Evolutionary conservation across 225 moss, liverwort and hornwort genomes (phyloP), one percentile per base, ranked within the genome.

Genomic region (Neckera pumila): DNA sequence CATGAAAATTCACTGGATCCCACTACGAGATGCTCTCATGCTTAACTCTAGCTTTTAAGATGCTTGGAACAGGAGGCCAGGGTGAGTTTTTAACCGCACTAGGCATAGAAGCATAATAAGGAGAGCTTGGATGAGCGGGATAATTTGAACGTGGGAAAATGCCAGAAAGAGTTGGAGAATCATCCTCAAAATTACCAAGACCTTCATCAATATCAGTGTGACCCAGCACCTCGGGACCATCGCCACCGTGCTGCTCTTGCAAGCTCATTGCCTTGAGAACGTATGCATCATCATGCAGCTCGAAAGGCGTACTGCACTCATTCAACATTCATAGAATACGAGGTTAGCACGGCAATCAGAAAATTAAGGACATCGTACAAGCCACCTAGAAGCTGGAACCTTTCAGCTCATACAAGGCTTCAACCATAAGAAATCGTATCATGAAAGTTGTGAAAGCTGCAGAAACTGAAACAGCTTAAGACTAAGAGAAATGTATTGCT

Each of bases 211-310:
- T 96, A 80, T 96, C 95, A 81, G 96, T 94, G 78, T 96, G 96
- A 78, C 92, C 89, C 83, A 95, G 86, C 62, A 83, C 92, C 66
- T 96, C 96, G 6, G 95, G 93, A 80, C 92, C 92, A 81, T 95
- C 95, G 56, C 94, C 92, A 86, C 95, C 90, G 79, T 92, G 95
- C 86, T 92, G 92, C 61, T 97, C 97, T 87, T 95, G 93, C 88
- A 98, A 95, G 88, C 91, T 98, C 98, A 98, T 98, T 56, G 95
- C 97, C 91, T 97, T 98, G 33, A 97, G 95, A 75, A 98, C 98
- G 88, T 95, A 98, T 49, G 98, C 96, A 93, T 98, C 98, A 88
- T 98, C 98, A 82, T 98, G 98, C 84, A 98, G 90, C 89, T 98
- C 98, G 86, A 98, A 98, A 40, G 98, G 97, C 47, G 98, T 98